Percentiles rank a stretch among this genome's conserved stretches.
These are phyloP conservation scores for Tillandsia leiboldiana DNA, from an alignment of 176 grass and related monocot genomes.

Conservation along the genomic window DNA sequence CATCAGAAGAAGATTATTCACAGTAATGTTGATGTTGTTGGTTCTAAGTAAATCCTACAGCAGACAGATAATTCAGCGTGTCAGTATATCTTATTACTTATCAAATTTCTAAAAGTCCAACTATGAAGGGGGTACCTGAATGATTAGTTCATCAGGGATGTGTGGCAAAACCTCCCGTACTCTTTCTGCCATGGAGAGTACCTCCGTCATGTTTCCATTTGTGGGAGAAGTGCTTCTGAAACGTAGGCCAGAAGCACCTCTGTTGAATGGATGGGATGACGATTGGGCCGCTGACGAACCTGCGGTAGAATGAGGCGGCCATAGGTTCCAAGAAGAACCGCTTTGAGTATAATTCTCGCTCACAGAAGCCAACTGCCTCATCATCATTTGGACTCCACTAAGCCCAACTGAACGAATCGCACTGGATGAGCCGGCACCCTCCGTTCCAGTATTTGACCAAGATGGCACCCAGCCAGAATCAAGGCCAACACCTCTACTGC, in stretches of 20 bases:
- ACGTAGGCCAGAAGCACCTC: conserved; percentile 31
- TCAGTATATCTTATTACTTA: conserved; percentile 5
- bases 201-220: conserved; percentile 51
- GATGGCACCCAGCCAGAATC: conserved; percentile 71
- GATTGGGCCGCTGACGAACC: conserved; percentile 37
- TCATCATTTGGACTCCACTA: conserved; percentile 97
- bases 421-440: conserved; percentile 67
- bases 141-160: conserved; percentile 82
- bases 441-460: conserved; percentile 50
- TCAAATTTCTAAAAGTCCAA: conserved; percentile 9
- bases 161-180: conserved; percentile 93
- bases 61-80: conserved; percentile 9
- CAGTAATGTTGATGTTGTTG: conserved; percentile 92
- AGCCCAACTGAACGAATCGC: conserved; percentile 58
- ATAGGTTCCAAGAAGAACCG: conserved; percentile 56
- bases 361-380: conserved; percentile 87
- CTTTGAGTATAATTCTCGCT: conserved; percentile 51
- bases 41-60: conserved; percentile 91
- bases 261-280: conserved; percentile 40
- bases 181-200: conserved; percentile 74
- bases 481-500: conserved; percentile 55
- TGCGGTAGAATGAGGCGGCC: conserved; percentile 34
- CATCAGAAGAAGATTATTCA: conserved; percentile 99
- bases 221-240: conserved; percentile 8
- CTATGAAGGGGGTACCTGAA: conserved; percentile 44